phyloP scores from a whole-genome alignment of 2,329 filamentous ascomycete species.

The Penicillium sp. region DNA sequence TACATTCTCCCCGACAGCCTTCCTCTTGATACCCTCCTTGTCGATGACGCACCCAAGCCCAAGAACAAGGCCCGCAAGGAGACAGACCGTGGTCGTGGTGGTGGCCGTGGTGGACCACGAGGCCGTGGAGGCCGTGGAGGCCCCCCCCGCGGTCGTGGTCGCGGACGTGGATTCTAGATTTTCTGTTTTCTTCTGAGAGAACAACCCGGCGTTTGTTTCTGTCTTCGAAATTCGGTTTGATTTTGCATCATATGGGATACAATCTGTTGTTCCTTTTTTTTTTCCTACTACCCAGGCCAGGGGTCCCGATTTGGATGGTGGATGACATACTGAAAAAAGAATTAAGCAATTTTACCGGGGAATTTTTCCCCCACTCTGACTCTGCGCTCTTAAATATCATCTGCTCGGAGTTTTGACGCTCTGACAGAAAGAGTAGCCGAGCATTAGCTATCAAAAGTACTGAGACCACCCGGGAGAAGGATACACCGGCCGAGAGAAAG shows the following conservation, averaged over 20 bases:
- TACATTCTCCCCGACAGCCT: conserved; percentile 94
- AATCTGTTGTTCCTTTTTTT: conserved; percentile 27
- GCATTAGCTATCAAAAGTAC: background rate
- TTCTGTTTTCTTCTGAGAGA: conserved; percentile 21
- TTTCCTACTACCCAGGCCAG: conserved; percentile 23
- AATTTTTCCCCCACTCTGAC: conserved; percentile 12
- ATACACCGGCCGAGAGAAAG: background rate
- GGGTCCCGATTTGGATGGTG: conserved; percentile 21
- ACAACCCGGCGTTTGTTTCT: conserved; percentile 23
- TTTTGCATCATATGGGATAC: conserved; percentile 26
- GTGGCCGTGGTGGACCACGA: conserved; percentile 48
- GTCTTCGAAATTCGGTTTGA: conserved; percentile 21
- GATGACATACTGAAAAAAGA: conserved; percentile 10
- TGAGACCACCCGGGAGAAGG: background rate
- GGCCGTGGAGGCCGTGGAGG: conserved; percentile 51
- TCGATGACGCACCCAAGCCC: conserved; percentile 95
- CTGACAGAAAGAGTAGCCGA: background rate
- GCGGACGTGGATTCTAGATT: conserved; percentile 50
- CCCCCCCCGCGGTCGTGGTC: conserved; percentile 52
- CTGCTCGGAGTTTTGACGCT: background rate
- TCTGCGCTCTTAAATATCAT: background rate
- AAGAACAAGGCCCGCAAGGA: conserved; percentile 99
- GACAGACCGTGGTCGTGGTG: conserved; percentile 50
- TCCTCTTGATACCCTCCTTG: conserved; percentile 88
- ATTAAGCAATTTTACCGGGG: conserved; percentile 18